Conservation (phyloP, 768 basidiomycete species). For the Kwoniella europaea region DNA sequence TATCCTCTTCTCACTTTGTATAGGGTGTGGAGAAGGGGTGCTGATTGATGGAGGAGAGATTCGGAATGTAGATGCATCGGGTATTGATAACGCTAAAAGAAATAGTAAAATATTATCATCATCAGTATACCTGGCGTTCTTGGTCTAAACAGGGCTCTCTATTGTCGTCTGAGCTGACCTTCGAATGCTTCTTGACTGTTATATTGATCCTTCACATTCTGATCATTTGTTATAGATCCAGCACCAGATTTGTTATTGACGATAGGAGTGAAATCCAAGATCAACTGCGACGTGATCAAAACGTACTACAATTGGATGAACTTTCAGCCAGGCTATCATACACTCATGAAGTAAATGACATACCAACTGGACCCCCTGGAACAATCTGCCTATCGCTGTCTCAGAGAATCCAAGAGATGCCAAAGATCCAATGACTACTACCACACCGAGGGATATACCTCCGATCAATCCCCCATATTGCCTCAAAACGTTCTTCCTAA, state of each 20-base stretch:
- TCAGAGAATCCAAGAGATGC: not conserved
- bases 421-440: constrained; percentile 1
- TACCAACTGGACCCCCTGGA: constrained; percentile 4
- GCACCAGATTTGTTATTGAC: not conserved
- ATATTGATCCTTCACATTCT: not conserved
- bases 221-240: not conserved
- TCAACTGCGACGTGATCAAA: constrained; percentile 1
- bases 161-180: not conserved
- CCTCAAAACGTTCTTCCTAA: not conserved
- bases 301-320: not conserved
- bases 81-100: not conserved
- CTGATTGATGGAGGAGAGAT: constrained; percentile 1
- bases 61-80: constrained; percentile 1
- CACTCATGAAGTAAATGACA: not conserved
- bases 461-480: not conserved
- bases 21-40: not conserved
- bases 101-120: not conserved
- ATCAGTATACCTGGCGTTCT: not conserved
- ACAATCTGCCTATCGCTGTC: not conserved
- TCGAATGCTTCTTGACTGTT: not conserved
- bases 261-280: not conserved
- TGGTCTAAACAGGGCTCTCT: not conserved
- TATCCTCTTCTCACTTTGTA: not conserved
- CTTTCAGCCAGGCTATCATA: too few relatives aligned
- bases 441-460: not conserved